phyloP scores from a whole-genome alignment of 2,329 filamentous ascomycete genomes.

The Emergomyces orientalis region DNA sequence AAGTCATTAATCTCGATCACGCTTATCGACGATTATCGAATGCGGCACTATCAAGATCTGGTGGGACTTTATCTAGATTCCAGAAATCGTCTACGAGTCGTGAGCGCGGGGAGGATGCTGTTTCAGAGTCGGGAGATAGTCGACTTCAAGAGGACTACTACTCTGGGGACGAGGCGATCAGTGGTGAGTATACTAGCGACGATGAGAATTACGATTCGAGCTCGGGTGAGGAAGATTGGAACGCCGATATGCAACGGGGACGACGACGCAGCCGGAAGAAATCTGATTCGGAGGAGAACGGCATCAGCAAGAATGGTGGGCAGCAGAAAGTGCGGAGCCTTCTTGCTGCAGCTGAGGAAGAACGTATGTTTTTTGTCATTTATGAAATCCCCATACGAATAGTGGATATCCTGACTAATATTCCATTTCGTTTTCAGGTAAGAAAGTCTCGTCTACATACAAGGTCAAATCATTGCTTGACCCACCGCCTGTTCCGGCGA shows the following conservation, averaged over 20 bases:
- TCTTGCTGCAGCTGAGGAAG: slow-evolving; percentile 66
- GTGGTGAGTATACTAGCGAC: slow-evolving; percentile 32
- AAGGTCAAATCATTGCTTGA: slow-evolving; percentile 59
- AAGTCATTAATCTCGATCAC: slow-evolving; percentile 56
- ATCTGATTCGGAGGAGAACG: slow-evolving; percentile 12
- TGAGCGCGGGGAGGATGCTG: slow-evolving; percentile 28
- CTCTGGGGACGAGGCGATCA: slow-evolving; percentile 54
- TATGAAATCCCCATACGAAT: not conserved
- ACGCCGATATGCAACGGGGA: slow-evolving; percentile 31
- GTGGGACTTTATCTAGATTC: slow-evolving; percentile 54
- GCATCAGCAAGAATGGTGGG: slow-evolving; percentile 22
- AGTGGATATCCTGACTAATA: slow-evolving; percentile 12
- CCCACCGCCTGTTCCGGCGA: slow-evolving; percentile 45
- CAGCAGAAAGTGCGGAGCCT: slow-evolving; percentile 48
- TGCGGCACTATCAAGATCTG: slow-evolving; percentile 55
- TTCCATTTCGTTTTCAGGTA: slow-evolving; percentile 31
- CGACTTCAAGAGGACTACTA: slow-evolving; percentile 62
- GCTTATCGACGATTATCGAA: slow-evolving; percentile 65
- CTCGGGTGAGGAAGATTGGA: slow-evolving; percentile 58
- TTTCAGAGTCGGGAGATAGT: slow-evolving; percentile 41
- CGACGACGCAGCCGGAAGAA: slow-evolving; percentile 28
- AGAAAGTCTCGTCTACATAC: slow-evolving; percentile 47
- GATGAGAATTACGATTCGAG: slow-evolving; percentile 31
- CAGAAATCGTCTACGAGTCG: slow-evolving; percentile 41
- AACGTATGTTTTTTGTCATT: slow-evolving; percentile 50